Evolutionary conservation across 345 rosid genomes (phyloP).

Genomic region (Gossypium turneri): DNA sequence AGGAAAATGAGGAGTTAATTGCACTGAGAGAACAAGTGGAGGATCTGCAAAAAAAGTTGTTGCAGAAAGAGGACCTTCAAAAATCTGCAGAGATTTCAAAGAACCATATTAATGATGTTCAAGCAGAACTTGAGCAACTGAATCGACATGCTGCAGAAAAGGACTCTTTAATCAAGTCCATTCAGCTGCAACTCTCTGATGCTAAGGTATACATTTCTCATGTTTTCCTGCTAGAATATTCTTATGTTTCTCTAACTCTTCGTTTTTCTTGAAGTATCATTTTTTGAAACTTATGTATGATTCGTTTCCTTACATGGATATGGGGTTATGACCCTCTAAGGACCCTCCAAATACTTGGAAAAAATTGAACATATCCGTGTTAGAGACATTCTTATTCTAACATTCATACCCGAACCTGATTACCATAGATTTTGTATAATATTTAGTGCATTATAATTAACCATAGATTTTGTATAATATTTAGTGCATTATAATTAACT

Average conservation of each 20-base stretch:
- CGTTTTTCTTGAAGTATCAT: not conserved
- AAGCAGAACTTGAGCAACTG: slow-evolving; percentile 53
- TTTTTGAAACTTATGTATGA: not conserved
- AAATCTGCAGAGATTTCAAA: slow-evolving; percentile 54
- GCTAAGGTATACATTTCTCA: slow-evolving; percentile 53
- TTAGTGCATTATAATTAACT: not conserved
- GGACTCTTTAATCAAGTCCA: slow-evolving; percentile 61
- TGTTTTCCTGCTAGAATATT: not conserved
- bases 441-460: not conserved
- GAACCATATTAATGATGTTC: slow-evolving; percentile 42
- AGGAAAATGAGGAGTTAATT: slow-evolving; percentile 54
- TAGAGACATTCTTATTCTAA: not conserved
- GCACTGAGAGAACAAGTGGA: slow-evolving; percentile 64
- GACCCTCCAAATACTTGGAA: not conserved
- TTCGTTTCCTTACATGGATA: not conserved
- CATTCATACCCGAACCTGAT: not conserved
- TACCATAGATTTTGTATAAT: not conserved
- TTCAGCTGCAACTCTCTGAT: slow-evolving; percentile 71
- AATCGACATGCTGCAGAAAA: slow-evolving; percentile 56
- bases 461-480: not conserved
- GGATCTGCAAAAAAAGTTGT: slow-evolving; percentile 58
- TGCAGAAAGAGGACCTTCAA: slow-evolving; percentile 81
- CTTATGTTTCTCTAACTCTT: not conserved
- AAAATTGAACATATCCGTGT: not conserved
- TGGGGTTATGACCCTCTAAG: not conserved